Conservation (phyloP, 768 basidiomycete genomes). For the Dacryopinax primogenitus region DNA sequence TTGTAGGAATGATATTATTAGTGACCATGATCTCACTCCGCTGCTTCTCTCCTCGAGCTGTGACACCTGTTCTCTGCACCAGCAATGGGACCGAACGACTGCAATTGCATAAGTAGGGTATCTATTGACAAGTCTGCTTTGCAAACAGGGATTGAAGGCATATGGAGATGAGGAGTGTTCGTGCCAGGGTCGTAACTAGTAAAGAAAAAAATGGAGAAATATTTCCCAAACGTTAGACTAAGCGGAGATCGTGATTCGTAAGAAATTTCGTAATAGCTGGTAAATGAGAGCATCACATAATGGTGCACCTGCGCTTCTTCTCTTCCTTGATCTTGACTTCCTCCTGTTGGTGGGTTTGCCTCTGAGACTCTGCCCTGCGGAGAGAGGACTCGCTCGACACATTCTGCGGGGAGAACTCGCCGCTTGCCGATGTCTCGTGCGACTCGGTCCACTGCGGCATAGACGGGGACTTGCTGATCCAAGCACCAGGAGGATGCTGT, state of each 20-base stretch:
- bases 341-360: no score
- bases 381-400: background rate
- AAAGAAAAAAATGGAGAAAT: background rate
- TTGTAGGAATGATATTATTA: no score
- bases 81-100: background rate
- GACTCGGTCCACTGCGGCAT: background rate
- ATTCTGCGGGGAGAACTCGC: background rate
- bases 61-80: background rate
- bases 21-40: no score
- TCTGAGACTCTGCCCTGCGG: background rate
- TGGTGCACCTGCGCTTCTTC: background rate
- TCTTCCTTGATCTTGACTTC: background rate
- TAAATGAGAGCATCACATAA: background rate
- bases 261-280: no score
- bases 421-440: background rate
- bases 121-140: background rate
- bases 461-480: background rate
- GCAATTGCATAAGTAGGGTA: background rate
- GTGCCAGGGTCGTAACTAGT: background rate
- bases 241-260: constrained; percentile 1
- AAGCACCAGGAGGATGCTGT: background rate
- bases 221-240: background rate
- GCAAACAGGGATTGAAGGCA: background rate
- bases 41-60: no score
- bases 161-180: background rate